Percentiles rank a stretch among this genome's conserved stretches.
Evolutionary conservation across 306 rosid genomes (phyloP).

Genomic region (Coriaria nepalensis): DNA sequence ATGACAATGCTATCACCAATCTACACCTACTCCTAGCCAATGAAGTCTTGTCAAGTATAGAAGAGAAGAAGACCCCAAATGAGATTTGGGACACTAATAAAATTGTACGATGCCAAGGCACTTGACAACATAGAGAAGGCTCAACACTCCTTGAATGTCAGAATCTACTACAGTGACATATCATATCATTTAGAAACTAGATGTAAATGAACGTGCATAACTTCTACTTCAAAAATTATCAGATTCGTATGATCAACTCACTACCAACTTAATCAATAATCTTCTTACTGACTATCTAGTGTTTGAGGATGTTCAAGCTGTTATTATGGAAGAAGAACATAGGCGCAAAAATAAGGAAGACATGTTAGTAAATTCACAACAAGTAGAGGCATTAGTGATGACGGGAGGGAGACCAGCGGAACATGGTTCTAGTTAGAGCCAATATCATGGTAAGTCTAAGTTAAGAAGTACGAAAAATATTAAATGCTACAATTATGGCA

Average conservation of each 20-base stretch:
- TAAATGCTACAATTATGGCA: conserved; percentile 4
- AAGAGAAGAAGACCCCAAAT: background rate
- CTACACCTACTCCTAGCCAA: background rate
- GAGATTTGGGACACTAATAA: background rate
- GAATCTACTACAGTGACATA: background rate
- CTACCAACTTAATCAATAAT: background rate
- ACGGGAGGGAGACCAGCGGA: background rate
- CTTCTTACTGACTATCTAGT: background rate
- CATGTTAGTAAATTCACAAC: background rate
- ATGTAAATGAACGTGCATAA: background rate
- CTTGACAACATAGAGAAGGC: background rate
- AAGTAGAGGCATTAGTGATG: too few species aligned
- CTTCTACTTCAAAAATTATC: background rate
- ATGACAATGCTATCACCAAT: background rate
- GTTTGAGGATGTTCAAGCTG: background rate
- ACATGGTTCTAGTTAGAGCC: background rate
- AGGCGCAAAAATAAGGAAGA: conserved; percentile 1
- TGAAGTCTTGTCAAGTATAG: background rate
- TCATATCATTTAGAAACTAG: background rate
- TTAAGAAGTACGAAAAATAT: conserved; percentile 1
- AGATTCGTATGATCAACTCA: background rate
- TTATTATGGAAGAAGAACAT: background rate
- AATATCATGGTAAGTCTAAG: conserved; percentile 1
- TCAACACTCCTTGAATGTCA: background rate
- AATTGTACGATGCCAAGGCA: background rate